These are phyloP conservation scores for Fusarium burgessii DNA, from an alignment of 2,329 filamentous ascomycete species.

Conservation along the genomic window DNA sequence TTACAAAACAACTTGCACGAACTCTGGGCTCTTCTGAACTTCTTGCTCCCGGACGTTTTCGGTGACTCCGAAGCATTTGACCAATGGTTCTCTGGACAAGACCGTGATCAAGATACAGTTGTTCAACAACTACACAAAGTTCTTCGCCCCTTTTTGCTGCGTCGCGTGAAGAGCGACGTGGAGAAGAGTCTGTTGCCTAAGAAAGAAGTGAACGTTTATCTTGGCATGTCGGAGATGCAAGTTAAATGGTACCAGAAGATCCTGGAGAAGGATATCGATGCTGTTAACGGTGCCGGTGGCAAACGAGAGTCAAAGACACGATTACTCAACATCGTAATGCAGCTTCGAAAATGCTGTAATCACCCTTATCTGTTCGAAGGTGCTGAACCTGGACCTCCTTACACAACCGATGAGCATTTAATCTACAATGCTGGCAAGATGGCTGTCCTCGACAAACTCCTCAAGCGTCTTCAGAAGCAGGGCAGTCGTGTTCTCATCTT, in stretches of 20 bases:
- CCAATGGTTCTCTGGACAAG: conserved; percentile 95
- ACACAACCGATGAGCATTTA: conserved; percentile 97
- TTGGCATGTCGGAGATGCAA: conserved; percentile 99
- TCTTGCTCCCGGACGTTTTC: conserved; percentile 97
- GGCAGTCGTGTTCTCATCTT: conserved; percentile 98
- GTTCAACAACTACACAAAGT: conserved; percentile 96
- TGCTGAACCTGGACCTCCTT: conserved; percentile 95
- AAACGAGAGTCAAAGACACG: conserved; percentile 98
- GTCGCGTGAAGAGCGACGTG: conserved; percentile 96
- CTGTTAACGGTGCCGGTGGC: conserved; percentile 94
- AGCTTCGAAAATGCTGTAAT: conserved; percentile 98
- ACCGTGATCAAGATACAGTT: conserved; percentile 91
- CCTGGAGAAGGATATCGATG: conserved; percentile 98
- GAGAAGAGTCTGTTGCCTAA: conserved; percentile 98
- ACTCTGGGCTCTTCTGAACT: conserved; percentile 96
- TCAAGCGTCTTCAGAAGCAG: conserved; percentile 84
- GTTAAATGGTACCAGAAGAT: conserved; percentile 99
- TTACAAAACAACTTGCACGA: conserved; percentile 98
- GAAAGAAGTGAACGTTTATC: conserved; percentile 96
- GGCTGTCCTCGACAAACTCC: conserved; percentile 92
- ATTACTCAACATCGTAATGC: conserved; percentile 98
- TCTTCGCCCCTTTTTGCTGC: conserved; percentile 90
- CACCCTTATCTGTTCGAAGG: conserved; percentile 98
- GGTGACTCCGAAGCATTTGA: conserved; percentile 97
- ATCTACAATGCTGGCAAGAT: conserved; percentile 96